A percentile compares a stretch with the other conserved stretches of the same genome.
Evolutionary conservation across 768 basidiomycete genomes (phyloP).

Genomic region (Cystobasidium ongulense): DNA sequence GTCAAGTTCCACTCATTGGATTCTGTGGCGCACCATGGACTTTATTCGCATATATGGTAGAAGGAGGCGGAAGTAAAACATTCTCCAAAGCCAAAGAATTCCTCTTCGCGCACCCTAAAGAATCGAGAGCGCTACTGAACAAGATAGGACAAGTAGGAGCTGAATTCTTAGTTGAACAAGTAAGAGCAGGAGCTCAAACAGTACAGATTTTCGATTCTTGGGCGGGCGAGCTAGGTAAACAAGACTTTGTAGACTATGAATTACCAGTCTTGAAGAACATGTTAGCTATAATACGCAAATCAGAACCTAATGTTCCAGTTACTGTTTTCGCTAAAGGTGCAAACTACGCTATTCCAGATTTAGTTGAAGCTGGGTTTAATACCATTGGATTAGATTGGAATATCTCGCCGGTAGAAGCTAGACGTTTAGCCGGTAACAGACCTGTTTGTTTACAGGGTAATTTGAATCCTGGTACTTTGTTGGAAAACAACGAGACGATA

Average conservation of each 20-base stretch:
- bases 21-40: constrained; percentile 99
- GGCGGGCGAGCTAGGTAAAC: constrained; percentile 81
- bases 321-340: constrained; percentile 94
- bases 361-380: constrained; percentile 69
- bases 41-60: constrained; percentile 94
- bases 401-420: constrained; percentile 66
- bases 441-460: constrained; percentile 76
- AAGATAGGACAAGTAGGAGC: constrained; percentile 82
- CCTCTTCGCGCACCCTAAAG: constrained; percentile 81
- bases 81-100: constrained; percentile 86
- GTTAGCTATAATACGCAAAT: constrained; percentile 56
- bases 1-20: constrained; percentile 89
- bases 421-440: constrained; percentile 55
- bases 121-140: constrained; percentile 65
- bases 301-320: constrained; percentile 56
- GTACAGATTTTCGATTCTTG: constrained; percentile 96
- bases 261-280: constrained; percentile 70
- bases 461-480: constrained; percentile 77
- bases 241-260: constrained; percentile 77
- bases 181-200: constrained; percentile 91
- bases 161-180: constrained; percentile 83
- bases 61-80: constrained; percentile 86
- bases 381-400: constrained; percentile 88
- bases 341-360: constrained; percentile 58
- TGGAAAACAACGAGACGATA: constrained; percentile 77